A percentile compares a stretch with the other conserved stretches of the same genome.
These are phyloP conservation scores for apple (Malus domestica) DNA, from an alignment of 306 rosid species.

Conservation along the genomic window DNA sequence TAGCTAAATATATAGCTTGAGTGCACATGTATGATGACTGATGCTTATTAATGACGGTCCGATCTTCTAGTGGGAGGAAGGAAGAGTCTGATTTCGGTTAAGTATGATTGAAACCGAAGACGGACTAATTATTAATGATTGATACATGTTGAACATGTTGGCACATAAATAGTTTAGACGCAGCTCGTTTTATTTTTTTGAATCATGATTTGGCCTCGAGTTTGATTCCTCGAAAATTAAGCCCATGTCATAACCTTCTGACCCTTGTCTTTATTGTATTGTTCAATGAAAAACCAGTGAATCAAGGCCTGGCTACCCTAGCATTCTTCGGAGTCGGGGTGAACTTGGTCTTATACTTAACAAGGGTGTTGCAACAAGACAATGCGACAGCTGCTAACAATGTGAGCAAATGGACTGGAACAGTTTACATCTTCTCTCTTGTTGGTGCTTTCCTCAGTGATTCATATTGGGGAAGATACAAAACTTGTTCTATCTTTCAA, in stretches of 20 bases:
- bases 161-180: too few relatives aligned
- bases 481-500: slow-evolving; percentile 82
- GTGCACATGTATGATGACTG: background rate
- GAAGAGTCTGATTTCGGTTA: slow-evolving; percentile 22
- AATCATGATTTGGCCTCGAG: too few relatives aligned
- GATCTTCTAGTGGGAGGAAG: background rate
- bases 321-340: slow-evolving; percentile 94
- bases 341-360: slow-evolving; percentile 82
- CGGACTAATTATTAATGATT: background rate
- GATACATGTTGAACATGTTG: background rate
- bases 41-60: slow-evolving; percentile 21
- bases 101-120: background rate
- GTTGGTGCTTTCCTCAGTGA: slow-evolving; percentile 97
- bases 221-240: too few relatives aligned
- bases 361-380: slow-evolving; percentile 71
- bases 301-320: slow-evolving; percentile 84
- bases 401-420: slow-evolving; percentile 97
- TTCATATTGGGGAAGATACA: slow-evolving; percentile 93
- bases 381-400: slow-evolving; percentile 87
- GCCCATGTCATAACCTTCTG: slow-evolving; percentile 15
- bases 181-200: too few relatives aligned
- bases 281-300: slow-evolving; percentile 53
- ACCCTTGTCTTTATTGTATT: background rate
- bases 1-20: background rate
- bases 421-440: slow-evolving; percentile 89